Conservation (phyloP, 1,284 basidiomycete genomes). For the Sporisorium reilianum region DNA sequence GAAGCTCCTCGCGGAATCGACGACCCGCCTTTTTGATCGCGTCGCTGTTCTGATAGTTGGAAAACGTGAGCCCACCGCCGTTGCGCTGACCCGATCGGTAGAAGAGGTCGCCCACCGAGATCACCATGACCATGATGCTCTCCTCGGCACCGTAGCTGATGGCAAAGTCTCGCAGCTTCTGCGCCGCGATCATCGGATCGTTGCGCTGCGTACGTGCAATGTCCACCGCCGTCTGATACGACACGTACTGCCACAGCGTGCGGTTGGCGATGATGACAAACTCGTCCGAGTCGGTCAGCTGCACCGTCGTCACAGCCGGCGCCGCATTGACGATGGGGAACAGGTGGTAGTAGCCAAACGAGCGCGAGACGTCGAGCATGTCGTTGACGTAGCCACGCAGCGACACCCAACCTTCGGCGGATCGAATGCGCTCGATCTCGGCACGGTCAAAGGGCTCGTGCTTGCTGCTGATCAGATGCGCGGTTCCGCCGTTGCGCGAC, state of each 20-base stretch:
- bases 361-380: slow-evolving; percentile 88
- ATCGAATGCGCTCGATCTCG: slow-evolving; percentile 87
- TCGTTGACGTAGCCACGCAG: slow-evolving; percentile 94
- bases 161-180: slow-evolving; percentile 95
- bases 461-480: slow-evolving; percentile 80
- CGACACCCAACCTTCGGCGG: slow-evolving; percentile 95
- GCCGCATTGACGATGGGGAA: slow-evolving; percentile 90
- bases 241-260: slow-evolving; percentile 92
- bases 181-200: slow-evolving; percentile 96
- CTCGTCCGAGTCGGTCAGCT: slow-evolving; percentile 88
- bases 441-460: slow-evolving; percentile 91
- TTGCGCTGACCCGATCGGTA: slow-evolving; percentile 68
- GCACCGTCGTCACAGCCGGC: slow-evolving; percentile 80
- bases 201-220: slow-evolving; percentile 85
- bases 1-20: slow-evolving; percentile 57
- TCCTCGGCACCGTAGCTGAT: slow-evolving; percentile 96
- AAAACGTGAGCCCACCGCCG: slow-evolving; percentile 30
- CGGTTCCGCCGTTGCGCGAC: slow-evolving; percentile 81
- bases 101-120: slow-evolving; percentile 86
- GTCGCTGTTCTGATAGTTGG: slow-evolving; percentile 43
- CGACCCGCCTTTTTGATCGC: slow-evolving; percentile 57
- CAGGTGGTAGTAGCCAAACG: slow-evolving; percentile 93
- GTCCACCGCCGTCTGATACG: slow-evolving; percentile 95
- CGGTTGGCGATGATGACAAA: slow-evolving; percentile 96
- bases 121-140: slow-evolving; percentile 97